Percentiles rank a stretch among this genome's conserved stretches.
Conservation (phyloP, 768 basidiomycete species). For the Termitomyces sp. region DNA sequence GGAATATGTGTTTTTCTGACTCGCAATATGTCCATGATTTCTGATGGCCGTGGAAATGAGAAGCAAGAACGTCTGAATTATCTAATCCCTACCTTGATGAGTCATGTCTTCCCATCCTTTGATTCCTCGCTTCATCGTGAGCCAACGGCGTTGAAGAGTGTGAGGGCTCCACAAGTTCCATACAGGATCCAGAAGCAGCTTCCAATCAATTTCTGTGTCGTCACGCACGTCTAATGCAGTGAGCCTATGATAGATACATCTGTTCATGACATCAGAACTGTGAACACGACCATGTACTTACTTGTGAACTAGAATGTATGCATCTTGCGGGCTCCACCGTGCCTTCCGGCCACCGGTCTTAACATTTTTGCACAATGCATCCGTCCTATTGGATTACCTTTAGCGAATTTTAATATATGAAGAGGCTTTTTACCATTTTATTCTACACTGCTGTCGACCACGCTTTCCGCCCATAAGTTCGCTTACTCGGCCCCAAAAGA, state of each 20-base stretch:
- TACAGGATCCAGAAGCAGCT: constrained; percentile 60
- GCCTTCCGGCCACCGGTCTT: constrained; percentile 69
- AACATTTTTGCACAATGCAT: constrained; percentile 63
- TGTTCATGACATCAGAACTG: constrained; percentile 1
- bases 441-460: constrained; percentile 79
- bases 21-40: constrained; percentile 77
- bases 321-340: constrained; percentile 73
- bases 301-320: constrained; percentile 81
- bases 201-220: constrained; percentile 86
- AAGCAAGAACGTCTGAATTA: neutral
- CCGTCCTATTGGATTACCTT: constrained; percentile 47
- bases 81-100: constrained; percentile 50
- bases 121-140: constrained; percentile 71
- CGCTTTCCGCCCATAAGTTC: constrained; percentile 72
- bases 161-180: constrained; percentile 89
- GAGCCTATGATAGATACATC: constrained; percentile 38
- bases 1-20: constrained; percentile 67
- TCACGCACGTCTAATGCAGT: constrained; percentile 70
- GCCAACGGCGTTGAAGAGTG: constrained; percentile 72
- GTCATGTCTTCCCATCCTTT: constrained; percentile 80
- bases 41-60: constrained; percentile 27
- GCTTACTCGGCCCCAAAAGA: constrained; percentile 79
- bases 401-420: neutral
- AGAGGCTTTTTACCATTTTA: constrained; percentile 59
- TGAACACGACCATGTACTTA: constrained; percentile 24